Conservation (phyloP, 768 basidiomycete species). For the Dacryopinax spathularia region DNA sequence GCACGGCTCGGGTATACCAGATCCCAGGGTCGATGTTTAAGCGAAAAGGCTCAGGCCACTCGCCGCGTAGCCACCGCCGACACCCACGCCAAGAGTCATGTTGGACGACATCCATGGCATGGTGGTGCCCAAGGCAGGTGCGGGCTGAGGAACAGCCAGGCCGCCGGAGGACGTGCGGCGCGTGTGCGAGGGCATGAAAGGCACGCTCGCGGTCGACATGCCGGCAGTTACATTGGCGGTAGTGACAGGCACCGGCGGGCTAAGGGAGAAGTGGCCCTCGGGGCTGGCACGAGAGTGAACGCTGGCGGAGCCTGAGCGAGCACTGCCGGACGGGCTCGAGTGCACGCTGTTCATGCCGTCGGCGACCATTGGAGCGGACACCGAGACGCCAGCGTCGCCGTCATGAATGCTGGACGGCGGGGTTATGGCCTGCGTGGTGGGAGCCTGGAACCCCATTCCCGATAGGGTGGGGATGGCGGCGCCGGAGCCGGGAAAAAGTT, state of each 20-base stretch:
- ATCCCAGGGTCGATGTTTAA: not conserved
- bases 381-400: not conserved
- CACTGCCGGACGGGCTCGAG: not conserved
- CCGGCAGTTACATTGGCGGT: not conserved
- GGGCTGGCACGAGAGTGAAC: not conserved
- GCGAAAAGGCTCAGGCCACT: conserved; percentile 1
- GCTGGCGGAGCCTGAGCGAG: not conserved
- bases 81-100: not conserved
- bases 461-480: not conserved
- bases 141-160: not conserved
- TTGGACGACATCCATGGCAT: not conserved
- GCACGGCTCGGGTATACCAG: not conserved
- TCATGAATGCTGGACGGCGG: not conserved
- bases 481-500: not conserved
- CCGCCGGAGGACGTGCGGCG: not conserved
- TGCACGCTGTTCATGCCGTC: conserved; percentile 2
- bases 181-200: not conserved
- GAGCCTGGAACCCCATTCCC: not conserved
- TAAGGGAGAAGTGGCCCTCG: not conserved
- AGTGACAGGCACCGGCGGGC: not conserved
- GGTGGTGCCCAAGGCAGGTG: not conserved
- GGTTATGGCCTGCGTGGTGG: not conserved
- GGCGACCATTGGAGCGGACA: not conserved
- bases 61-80: not conserved
- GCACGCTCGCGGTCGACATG: not conserved